A percentile compares a stretch with the other conserved stretches of the same genome.
phyloP scores from a whole-genome alignment of 73 alveolate species.

The Tetrahymena elliotti region DNA sequence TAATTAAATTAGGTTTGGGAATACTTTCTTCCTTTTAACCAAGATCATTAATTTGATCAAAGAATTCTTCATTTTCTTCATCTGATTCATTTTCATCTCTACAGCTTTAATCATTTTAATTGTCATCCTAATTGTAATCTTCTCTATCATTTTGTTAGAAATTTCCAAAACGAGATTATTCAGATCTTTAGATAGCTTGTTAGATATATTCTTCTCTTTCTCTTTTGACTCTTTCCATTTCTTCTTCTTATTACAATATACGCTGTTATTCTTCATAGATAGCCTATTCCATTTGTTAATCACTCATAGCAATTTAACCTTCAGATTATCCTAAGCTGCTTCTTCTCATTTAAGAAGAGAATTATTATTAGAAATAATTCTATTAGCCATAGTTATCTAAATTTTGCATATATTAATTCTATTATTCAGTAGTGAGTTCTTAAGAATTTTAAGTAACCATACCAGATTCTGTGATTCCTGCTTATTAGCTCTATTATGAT shows the following conservation, averaged over 20 bases:
- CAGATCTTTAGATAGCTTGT: not conserved
- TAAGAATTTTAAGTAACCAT: not conserved
- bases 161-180: not conserved
- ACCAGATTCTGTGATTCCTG: not conserved
- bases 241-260: not conserved
- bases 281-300: not conserved
- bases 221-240: not conserved
- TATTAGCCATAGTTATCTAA: not conserved
- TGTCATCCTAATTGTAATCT: not conserved
- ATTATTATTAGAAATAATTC: not conserved
- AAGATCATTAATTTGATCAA: not conserved
- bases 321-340: not conserved
- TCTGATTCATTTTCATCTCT: not conserved
- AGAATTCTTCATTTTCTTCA: not conserved
- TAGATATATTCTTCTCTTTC: not conserved
- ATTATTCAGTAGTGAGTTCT: not conserved
- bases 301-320: not conserved
- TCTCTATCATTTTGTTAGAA: not conserved
- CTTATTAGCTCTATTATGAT: not conserved
- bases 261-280: not conserved
- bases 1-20: not conserved
- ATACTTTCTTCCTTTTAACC: not conserved
- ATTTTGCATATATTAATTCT: not conserved
- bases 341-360: not conserved
- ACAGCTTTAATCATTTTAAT: not conserved